Evolutionary conservation across 2,329 filamentous ascomycete species (phyloP).

Genomic region (Penicillium olsonii): DNA sequence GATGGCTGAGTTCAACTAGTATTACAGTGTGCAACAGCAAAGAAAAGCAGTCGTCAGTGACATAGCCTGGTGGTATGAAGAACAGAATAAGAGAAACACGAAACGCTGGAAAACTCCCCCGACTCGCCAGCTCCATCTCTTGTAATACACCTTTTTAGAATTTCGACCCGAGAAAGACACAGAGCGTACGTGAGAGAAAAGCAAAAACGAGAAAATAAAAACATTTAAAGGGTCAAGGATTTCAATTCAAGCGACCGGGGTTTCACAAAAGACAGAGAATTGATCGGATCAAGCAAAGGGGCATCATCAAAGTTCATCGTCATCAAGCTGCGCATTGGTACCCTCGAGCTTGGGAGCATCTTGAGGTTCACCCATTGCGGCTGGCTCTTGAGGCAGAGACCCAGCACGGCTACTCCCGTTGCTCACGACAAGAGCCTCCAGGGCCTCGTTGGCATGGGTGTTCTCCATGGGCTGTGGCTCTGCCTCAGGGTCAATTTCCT

Average conservation of each 20-base stretch:
- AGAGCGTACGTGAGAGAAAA: slow-evolving; percentile 12
- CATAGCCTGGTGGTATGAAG: slow-evolving; percentile 19
- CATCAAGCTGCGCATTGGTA: not conserved
- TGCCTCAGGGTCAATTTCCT: slow-evolving; percentile 40
- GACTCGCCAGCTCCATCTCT: slow-evolving; percentile 21
- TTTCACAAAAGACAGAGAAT: slow-evolving; percentile 16
- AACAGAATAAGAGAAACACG: slow-evolving; percentile 13
- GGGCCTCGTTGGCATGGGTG: slow-evolving; percentile 50
- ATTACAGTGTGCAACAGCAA: slow-evolving; percentile 27
- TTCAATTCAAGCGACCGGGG: slow-evolving; percentile 8
- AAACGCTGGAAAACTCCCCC: slow-evolving; percentile 20
- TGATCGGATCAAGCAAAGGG: not conserved
- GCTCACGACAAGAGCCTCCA: slow-evolving; percentile 46
- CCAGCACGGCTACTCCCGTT: slow-evolving; percentile 37
- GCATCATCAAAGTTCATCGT: slow-evolving; percentile 5
- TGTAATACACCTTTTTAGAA: slow-evolving; percentile 24
- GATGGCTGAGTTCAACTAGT: slow-evolving; percentile 30
- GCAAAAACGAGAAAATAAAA: slow-evolving; percentile 10
- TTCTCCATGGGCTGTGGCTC: slow-evolving; percentile 42
- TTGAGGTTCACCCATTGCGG: slow-evolving; percentile 15
- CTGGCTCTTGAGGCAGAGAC: slow-evolving; percentile 29
- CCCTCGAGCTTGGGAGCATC: slow-evolving; percentile 12
- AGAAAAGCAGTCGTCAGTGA: slow-evolving; percentile 23
- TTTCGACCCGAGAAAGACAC: slow-evolving; percentile 9
- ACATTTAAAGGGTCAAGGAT: slow-evolving; percentile 9